These are phyloP conservation scores for Mollisia scopiformis DNA, from an alignment of 2,329 filamentous ascomycete species.

Conservation along the genomic window DNA sequence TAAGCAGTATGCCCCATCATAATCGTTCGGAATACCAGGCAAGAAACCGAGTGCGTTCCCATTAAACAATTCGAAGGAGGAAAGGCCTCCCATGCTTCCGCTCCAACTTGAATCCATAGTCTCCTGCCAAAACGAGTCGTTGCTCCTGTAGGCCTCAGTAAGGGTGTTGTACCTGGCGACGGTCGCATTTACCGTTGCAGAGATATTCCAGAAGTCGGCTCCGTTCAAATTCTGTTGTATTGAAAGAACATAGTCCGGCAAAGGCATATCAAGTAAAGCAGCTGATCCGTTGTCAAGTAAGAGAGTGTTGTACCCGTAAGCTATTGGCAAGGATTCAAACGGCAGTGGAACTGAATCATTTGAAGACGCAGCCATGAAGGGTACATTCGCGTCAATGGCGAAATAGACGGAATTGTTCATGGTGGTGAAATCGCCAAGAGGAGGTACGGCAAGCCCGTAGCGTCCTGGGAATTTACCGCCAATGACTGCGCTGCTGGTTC, in stretches of 20 bases:
- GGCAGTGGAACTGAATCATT: neutral
- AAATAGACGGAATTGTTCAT: conserved; percentile 5
- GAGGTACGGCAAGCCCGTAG: neutral
- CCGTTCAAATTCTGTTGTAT: neutral
- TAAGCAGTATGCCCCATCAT: too few relatives aligned
- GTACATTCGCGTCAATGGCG: neutral
- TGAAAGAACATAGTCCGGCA: conserved; percentile 1
- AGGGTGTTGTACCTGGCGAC: too few relatives aligned
- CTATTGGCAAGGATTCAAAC: neutral
- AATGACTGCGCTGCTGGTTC: neutral
- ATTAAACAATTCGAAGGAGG: too few relatives aligned
- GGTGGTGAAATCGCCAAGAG: neutral
- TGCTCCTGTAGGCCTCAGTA: too few relatives aligned
- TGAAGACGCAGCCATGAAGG: conserved; percentile 4
- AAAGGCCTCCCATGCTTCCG: too few relatives aligned
- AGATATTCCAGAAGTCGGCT: too few relatives aligned
- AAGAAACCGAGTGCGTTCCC: too few relatives aligned
- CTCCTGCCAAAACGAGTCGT: too few relatives aligned
- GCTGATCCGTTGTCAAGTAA: conserved; percentile 1
- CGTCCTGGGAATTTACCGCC: neutral
- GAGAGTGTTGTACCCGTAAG: conserved; percentile 6
- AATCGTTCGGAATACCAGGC: too few relatives aligned
- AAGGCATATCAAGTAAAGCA: conserved; percentile 1
- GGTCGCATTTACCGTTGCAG: too few relatives aligned
- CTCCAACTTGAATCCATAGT: too few relatives aligned